Evolutionary conservation across 805 yeast genomes (phyloP), one percentile per base, ranked within the genome.

Genomic region (Ogataea polymorpha): DNA sequence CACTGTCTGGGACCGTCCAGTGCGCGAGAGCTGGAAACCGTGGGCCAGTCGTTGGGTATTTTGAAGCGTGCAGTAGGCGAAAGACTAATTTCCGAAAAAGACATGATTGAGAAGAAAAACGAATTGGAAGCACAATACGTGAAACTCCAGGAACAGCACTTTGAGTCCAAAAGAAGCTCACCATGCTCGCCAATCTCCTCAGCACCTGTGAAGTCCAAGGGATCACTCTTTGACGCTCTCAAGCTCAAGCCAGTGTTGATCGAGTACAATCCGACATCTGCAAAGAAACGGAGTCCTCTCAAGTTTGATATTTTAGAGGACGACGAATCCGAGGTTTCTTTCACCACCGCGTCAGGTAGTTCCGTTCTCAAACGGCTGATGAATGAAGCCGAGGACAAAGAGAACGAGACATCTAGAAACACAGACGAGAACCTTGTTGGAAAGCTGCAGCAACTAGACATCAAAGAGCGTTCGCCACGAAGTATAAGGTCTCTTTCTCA

Each of bases 381-480:
- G 23, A 37, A 44, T 20, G 80, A 75, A 53, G 46, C 74, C 13
- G 43, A 38, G 23, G 35, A 49, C 16, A 44, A 45, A 26, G 51
- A 50, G 24, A 43, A 46, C 34, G 66, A 20, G 9, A 10, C 23
- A 3, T 12, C 25, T 4, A 27, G 23, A 12, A 17, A 16, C 13
- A 9, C 33, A 7, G 29, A 23, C 2, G 29, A 39, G 14, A 30
- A 33, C 13, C 16, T 33, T 12, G 23, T 13, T 11, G 39, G 31
- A 3, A 17, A 25, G n/a, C 12, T 35, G 14, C 18, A 35, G 10
- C 27, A 33, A 14, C 32, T 39, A 20, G 33, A 27, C 18, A 23
- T 39, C 15, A 23, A 29, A 13, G 40, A 30, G 6, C 15, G 5
- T 9, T 28, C 36, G 14, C 44, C 32, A 12, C 15, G 31, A 10